Evolutionary conservation across 139 green algal genomes (phyloP), one percentile per base, ranked within the genome.

Genomic region (Gonium pectorale): DNA sequence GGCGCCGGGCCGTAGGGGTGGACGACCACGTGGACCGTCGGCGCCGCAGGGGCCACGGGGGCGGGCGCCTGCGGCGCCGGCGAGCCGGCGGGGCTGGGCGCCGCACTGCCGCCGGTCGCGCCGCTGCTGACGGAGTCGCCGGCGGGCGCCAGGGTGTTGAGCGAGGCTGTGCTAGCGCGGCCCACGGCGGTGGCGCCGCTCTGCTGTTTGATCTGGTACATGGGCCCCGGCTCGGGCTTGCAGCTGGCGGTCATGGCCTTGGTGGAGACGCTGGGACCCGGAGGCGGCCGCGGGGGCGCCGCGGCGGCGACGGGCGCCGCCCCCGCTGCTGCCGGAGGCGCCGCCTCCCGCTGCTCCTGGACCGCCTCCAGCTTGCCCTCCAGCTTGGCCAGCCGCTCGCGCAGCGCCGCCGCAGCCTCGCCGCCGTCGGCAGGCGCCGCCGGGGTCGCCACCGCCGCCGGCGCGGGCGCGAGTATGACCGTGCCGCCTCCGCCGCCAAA

Each of bases 161-260:
- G 6, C 56, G 64, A 29, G 67, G 22, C n/a, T n/a, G n/a, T 44
- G 67, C 67, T 79, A n/a, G 72, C 72, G 33, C 72, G 72, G 21
- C 51, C 51, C 35, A 44, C 70, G 54, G 52, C n/a, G 8, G 52
- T 79, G 72, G 35, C 27, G 52, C 5, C 46, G 70, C 44, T 29
- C 31, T 66, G 51, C 51, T 49, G 21, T 24, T 15, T 54, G 21
- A 68, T 27, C 72, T 80, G 72, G 43, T 43, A 52, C 41, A 46
- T 27, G 35, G 72, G 72, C 35, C 72, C 35, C 5, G 72, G 72
- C 52, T 80, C 72, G 11, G 72, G 72, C 6, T 38, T 51, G 52
- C 52, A 80, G 52, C 72, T 80, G 33, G 72, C 72, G 24, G 33
- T 67, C 51, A 67, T 52, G 19, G 22, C 52, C 6, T 22, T 41